phyloP scores from a whole-genome alignment of 805 yeast genomes.

The Metschnikowia lachancei region DNA sequence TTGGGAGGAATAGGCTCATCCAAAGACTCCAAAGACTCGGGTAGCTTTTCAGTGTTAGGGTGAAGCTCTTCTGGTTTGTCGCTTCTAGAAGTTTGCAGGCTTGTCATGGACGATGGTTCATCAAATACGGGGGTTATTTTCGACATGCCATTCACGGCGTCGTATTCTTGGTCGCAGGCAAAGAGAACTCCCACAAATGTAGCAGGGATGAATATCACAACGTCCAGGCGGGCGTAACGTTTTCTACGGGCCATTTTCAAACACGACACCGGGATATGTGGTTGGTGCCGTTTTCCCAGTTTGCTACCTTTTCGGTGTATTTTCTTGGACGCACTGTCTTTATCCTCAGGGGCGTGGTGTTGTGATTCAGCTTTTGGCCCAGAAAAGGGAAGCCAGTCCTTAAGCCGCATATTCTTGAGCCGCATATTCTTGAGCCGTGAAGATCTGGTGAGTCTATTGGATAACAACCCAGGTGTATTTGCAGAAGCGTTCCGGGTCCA shows the following conservation, averaged over 20 bases:
- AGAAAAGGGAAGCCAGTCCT: neutral
- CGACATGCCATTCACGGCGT: neutral
- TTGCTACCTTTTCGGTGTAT: neutral
- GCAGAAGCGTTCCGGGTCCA: neutral
- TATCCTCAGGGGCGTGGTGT: neutral
- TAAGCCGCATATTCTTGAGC: neutral
- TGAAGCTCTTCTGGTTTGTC: neutral
- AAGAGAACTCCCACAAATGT: conserved; percentile 66
- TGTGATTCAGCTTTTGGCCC: neutral
- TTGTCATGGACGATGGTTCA: no score
- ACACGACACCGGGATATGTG: conserved; percentile 28
- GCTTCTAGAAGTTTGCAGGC: no score
- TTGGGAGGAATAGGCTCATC: no score
- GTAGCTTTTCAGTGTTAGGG: no score
- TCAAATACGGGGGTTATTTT: neutral
- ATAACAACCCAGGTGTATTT: neutral
- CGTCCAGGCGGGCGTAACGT: conserved; percentile 46
- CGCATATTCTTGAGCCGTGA: neutral
- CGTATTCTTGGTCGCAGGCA: conserved; percentile 34
- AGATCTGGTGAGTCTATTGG: neutral
- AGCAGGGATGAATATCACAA: conserved; percentile 51
- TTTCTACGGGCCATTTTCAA: conserved; percentile 57
- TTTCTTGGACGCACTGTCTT: no score
- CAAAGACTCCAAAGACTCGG: no score
- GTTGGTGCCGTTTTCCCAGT: neutral